Evolutionary conservation across 495 filamentous ascomycete species (phyloP).

Genomic region (Hypoxylon trugodes): DNA sequence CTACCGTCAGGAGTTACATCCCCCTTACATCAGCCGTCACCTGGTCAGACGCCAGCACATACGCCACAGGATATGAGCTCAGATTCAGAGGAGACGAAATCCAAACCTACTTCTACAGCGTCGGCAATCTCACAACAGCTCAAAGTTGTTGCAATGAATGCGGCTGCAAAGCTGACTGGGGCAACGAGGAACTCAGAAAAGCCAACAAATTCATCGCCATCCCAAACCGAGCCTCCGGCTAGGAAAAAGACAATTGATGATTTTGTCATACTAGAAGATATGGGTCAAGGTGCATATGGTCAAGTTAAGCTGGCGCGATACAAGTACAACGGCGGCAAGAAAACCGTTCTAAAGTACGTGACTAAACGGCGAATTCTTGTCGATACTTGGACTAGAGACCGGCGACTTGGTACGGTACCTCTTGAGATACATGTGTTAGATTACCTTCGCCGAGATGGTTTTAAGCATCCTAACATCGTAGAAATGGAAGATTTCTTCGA

Average conservation of each 20-base stretch:
- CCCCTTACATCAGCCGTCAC: conserved; percentile 78
- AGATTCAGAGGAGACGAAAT: conserved; percentile 53
- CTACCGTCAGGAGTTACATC: conserved; percentile 66
- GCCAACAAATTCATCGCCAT: conserved; percentile 38
- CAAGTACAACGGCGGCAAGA: conserved; percentile 76
- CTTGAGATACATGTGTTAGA: conserved; percentile 98
- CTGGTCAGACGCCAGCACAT: conserved; percentile 69
- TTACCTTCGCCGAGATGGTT: conserved; percentile 85
- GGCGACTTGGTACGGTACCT: conserved; percentile 93
- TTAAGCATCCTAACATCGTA: conserved; percentile 94
- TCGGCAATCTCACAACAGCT: conserved; percentile 79
- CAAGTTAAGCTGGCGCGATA: conserved; percentile 96
- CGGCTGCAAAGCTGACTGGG: conserved; percentile 58
- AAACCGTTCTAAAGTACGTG: conserved; percentile 96
- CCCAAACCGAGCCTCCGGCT: conserved; percentile 37
- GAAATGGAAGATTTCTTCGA: conserved; percentile 99
- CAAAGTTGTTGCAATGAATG: conserved; percentile 68
- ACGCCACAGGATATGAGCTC: conserved; percentile 62
- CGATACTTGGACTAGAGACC: conserved; percentile 97
- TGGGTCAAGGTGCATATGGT: conserved; percentile 98
- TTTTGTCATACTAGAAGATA: conserved; percentile 94
- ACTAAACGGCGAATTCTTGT: conserved; percentile 97
- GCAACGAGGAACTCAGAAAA: conserved; percentile 48
- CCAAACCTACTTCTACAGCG: conserved; percentile 49
- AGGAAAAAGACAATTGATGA: conserved; percentile 85